Evolutionary conservation across 2,329 filamentous ascomycete genomes (phyloP).

Genomic region (Verticillium dahliae): DNA sequence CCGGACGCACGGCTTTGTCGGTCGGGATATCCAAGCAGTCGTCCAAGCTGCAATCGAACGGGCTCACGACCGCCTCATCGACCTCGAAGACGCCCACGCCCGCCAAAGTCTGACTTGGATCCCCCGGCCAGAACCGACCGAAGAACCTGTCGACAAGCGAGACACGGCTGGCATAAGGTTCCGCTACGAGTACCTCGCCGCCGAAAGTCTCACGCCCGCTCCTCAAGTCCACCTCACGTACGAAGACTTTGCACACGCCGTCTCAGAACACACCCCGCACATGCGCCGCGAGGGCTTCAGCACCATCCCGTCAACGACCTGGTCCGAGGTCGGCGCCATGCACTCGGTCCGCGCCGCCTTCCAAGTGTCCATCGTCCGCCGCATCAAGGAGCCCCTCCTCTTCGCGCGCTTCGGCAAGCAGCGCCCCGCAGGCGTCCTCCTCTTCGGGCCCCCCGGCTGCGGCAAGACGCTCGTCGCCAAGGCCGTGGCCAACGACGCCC

Average conservation of each 20-base stretch:
- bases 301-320: constrained; percentile 87
- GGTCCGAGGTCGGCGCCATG: constrained; percentile 86
- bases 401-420: constrained; percentile 74
- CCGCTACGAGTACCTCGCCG: constrained; percentile 11
- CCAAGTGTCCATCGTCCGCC: constrained; percentile 78
- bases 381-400: constrained; percentile 74
- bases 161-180: not conserved
- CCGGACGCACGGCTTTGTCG: constrained; percentile 86
- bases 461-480: constrained; percentile 96
- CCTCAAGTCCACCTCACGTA: constrained; percentile 29
- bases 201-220: constrained; percentile 13
- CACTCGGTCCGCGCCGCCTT: constrained; percentile 74
- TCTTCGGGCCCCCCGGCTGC: constrained; percentile 95
- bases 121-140: constrained; percentile 1
- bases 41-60: constrained; percentile 36
- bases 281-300: constrained; percentile 87
- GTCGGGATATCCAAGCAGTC: constrained; percentile 74
- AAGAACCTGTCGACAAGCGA: not conserved
- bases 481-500: constrained; percentile 89
- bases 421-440: constrained; percentile 77
- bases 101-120: not conserved
- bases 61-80: constrained; percentile 24
- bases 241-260: constrained; percentile 65
- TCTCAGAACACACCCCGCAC: constrained; percentile 57
- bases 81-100: constrained; percentile 19